phyloP scores from a whole-genome alignment of 1,139 yeast species.

The Keqinozyma sinolaborantium region DNA sequence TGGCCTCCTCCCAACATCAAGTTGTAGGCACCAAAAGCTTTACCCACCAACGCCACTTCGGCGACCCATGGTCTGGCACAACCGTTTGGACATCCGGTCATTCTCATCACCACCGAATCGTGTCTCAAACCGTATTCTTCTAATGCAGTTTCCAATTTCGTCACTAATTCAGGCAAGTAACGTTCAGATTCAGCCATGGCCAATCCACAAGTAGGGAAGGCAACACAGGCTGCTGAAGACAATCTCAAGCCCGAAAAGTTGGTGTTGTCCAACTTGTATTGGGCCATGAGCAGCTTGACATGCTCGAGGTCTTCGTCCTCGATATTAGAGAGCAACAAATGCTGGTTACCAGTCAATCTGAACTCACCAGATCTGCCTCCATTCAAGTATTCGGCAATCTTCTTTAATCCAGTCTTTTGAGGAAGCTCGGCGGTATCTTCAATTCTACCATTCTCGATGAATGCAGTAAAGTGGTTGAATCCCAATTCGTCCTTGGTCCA shows the following conservation, averaged over 20 bases:
- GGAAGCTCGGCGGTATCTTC: conserved; percentile 90
- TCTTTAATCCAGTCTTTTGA: conserved; percentile 82
- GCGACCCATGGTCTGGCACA: conserved; percentile 99
- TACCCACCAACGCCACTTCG: conserved; percentile 93
- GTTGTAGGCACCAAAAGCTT: conserved; percentile 91
- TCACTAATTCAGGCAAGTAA: conserved; percentile 78
- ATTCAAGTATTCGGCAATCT: conserved; percentile 66
- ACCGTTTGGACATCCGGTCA: conserved; percentile 99
- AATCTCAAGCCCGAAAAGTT: conserved; percentile 81
- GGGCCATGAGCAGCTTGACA: conserved; percentile 60
- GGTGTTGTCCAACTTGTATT: conserved; percentile 82
- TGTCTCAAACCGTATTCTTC: conserved; percentile 94
- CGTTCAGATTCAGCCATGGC: conserved; percentile 99
- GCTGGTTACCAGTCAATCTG: conserved; percentile 96
- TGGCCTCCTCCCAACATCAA: conserved; percentile 96
- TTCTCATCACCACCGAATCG: conserved; percentile 93
- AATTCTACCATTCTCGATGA: conserved; percentile 95
- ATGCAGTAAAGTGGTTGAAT: conserved; percentile 85
- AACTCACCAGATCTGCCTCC: conserved; percentile 67
- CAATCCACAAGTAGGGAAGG: conserved; percentile 97
- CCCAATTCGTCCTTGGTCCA: conserved; percentile 92
- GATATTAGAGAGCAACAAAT: conserved; percentile 72
- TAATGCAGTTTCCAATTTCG: conserved; percentile 76
- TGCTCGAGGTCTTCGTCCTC: conserved; percentile 62
- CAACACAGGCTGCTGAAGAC: conserved; percentile 96